A percentile compares a stretch with the other conserved stretches of the same genome.
These are phyloP conservation scores for Magnusiomyces suaveolens DNA, from an alignment of 1,139 yeast species.

Conservation along the genomic window DNA sequence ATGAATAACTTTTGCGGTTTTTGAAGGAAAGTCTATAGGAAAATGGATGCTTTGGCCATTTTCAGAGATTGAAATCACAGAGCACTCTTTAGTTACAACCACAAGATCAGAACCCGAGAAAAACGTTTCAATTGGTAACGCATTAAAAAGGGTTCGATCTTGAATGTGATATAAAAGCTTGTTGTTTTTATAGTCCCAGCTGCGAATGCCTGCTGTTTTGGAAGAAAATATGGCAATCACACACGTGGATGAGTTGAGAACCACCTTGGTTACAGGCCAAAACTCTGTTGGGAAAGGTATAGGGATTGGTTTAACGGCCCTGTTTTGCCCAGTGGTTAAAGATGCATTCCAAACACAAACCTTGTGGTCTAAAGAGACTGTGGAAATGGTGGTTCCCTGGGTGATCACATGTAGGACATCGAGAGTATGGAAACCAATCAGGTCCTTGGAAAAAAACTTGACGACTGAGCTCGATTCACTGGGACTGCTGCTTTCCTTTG, in stretches of 20 bases:
- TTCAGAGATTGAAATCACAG: constrained; percentile 18
- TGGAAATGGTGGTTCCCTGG: constrained; percentile 49
- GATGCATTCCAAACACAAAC: constrained; percentile 69
- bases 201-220: constrained; percentile 14
- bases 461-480: constrained; percentile 13
- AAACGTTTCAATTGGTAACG: constrained; percentile 18
- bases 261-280: constrained; percentile 61
- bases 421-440: constrained; percentile 47
- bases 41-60: constrained; percentile 14
- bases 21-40: constrained; percentile 11
- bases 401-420: constrained; percentile 51
- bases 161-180: constrained; percentile 14
- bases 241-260: constrained; percentile 52
- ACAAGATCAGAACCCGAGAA: constrained; percentile 20
- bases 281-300: constrained; percentile 39
- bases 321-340: constrained; percentile 18
- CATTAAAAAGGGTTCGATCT: constrained; percentile 12
- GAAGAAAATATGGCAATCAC: constrained; percentile 48
- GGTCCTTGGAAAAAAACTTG: constrained; percentile 42
- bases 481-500: constrained; percentile 11
- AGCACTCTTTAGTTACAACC: constrained; percentile 19
- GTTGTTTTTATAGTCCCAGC: constrained; percentile 18
- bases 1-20: constrained; percentile 33
- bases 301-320: constrained; percentile 31
- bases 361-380: constrained; percentile 65